Conservation (phyloP, 495 filamentous ascomycete genomes). For the Tetracladium setigerum region DNA sequence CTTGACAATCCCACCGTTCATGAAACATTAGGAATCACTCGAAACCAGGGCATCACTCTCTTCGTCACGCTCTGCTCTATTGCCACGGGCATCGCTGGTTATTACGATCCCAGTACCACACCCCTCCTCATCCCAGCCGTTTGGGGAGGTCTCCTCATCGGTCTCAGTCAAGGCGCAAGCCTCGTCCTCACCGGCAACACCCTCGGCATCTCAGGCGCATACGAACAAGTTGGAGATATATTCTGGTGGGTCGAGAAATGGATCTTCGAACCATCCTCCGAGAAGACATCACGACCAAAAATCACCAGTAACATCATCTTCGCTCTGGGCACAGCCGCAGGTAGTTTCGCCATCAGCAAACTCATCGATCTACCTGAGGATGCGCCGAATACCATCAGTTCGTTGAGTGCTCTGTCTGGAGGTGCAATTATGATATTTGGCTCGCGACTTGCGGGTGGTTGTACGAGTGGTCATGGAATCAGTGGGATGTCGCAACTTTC, state of each 20-base stretch:
- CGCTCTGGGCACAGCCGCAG: constrained; percentile 33
- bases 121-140: constrained; percentile 22
- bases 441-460: constrained; percentile 46
- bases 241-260: constrained; percentile 31
- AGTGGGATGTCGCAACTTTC: constrained; percentile 44
- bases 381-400: constrained; percentile 18
- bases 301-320: constrained; percentile 32
- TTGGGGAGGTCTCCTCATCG: constrained; percentile 42
- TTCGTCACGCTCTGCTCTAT: constrained; percentile 3
- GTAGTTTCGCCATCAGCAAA: constrained; percentile 24
- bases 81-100: not conserved
- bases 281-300: constrained; percentile 16
- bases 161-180: constrained; percentile 36
- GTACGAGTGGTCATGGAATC: constrained; percentile 54
- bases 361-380: not conserved
- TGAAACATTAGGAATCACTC: constrained; percentile 25
- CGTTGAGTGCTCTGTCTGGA: constrained; percentile 30
- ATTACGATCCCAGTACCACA: not conserved
- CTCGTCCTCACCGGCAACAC: constrained; percentile 32
- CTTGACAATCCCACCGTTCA: constrained; percentile 23
- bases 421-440: constrained; percentile 45
- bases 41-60: not conserved
- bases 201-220: constrained; percentile 44
- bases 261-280: not conserved
- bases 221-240: constrained; percentile 42